Base-by-base conservation (phyloP, 2,329 filamentous ascomycete species). In the Aphanoascus verrucosus region DNA sequence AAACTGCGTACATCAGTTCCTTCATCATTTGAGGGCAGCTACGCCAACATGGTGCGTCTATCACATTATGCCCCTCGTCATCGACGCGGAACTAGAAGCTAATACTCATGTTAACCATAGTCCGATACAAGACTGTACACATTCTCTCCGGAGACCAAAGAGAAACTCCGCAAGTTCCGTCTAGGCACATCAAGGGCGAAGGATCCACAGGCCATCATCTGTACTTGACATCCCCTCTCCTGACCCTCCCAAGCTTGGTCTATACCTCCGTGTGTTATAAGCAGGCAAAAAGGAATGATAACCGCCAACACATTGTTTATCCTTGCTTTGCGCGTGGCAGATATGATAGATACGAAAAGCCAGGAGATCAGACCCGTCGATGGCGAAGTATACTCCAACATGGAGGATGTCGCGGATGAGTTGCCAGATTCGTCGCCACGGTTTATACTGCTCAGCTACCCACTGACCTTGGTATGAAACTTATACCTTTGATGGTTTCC, bases 161-260 rank as follows among this genome's bases (percentile, higher is more conserved):
- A 89, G 60, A 84, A 90, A 65, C 81, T 98, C 60, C 86, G 88
- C 70, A 97, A 96, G 72, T 98, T 98, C 74, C 86, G 93, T 49
- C 79, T 98, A 28, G 82, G 85, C 23, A 97, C 93, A 1, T 96
- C 90, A 34, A 78, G 93, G 60, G 83, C 88, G 50, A 91, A 85
- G 67, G 83, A 85, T 45, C 85, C 90, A 0, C 88, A 96, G 74
- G 93, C 90, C 57, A 83, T 94, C 58, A 94, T 98, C 62, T 97
- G 93, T 97, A 86, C 72, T 84, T 40, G 12, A 41, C 6, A 14
- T 28, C 41, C 46, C 38, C 40, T 35, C 19, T 49, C 52, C n/a
- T 23, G 23, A 7, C 7, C 3, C 23, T 12, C 38, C 45, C 14
- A 5, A 5, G 6, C 15, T 43, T 12, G 12, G n/a, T n/a, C n/a